Evolutionary conservation across 768 basidiomycete genomes (phyloP).

Genomic region (Leccinellum rugosiceps): DNA sequence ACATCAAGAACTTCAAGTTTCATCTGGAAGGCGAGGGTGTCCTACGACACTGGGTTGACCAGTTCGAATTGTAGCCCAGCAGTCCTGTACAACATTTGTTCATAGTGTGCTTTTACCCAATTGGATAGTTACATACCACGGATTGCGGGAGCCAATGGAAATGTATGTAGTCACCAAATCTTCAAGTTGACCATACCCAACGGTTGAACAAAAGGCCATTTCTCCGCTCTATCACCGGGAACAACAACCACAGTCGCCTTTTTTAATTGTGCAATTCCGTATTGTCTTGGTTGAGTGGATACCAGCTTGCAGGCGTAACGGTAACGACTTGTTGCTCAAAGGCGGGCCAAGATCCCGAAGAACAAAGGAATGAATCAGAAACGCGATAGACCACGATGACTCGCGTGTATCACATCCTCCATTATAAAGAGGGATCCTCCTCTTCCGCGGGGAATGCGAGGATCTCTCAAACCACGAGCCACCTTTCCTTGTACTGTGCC

Average conservation of each 20-base stretch:
- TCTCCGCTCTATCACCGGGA: neutral
- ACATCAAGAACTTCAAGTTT: conserved; percentile 53
- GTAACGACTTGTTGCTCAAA: neutral
- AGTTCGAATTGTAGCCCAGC: conserved; percentile 46
- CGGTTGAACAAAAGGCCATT: neutral
- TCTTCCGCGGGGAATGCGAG: neutral
- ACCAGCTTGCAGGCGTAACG: neutral
- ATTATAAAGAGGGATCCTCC: conserved; percentile 9
- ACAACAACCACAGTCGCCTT: neutral
- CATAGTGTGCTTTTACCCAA: neutral
- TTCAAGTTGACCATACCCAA: too few relatives aligned
- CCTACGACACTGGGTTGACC: conserved; percentile 67
- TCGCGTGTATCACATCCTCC: neutral
- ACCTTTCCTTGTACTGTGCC: neutral
- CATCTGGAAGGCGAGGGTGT: conserved; percentile 65
- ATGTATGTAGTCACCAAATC: neutral
- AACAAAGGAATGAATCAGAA: conserved; percentile 8
- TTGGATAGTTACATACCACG: neutral
- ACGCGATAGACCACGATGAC: neutral
- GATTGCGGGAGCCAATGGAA: neutral
- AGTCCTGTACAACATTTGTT: neutral
- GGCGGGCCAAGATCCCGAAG: neutral
- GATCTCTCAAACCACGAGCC: neutral
- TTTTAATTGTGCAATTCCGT: conserved; percentile 2
- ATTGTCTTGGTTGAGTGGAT: conserved; percentile 13